Conservation (phyloP, 2,329 filamentous ascomycete species). For the Fusarium cyanostomum region DNA sequence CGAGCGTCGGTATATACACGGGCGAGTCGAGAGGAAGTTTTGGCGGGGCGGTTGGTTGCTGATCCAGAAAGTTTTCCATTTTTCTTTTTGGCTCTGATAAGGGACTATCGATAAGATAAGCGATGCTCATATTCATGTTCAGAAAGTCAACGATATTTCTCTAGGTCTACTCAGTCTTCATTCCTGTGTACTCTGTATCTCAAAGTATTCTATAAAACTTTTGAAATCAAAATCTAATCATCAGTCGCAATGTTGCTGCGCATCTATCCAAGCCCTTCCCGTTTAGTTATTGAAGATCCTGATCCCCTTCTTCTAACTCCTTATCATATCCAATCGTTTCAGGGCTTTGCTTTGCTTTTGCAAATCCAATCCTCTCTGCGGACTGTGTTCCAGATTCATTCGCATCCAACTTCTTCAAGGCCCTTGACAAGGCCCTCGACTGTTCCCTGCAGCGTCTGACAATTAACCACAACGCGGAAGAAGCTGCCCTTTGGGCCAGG, state of each 20-base stretch:
- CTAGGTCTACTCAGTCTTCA: no score
- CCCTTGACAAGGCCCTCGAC: constrained; percentile 64
- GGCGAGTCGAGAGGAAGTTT: constrained; percentile 12
- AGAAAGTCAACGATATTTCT: no score
- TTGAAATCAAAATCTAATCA: constrained; percentile 1
- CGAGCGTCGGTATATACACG: not conserved
- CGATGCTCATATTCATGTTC: not conserved
- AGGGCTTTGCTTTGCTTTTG: no score
- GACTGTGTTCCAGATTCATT: constrained; percentile 11
- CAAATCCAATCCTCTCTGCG: not conserved
- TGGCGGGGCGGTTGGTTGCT: constrained; percentile 26
- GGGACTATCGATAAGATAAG: constrained; percentile 34
- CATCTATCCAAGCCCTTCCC: not conserved
- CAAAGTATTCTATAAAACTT: not conserved
- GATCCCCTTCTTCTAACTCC: not conserved
- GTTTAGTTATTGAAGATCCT: not conserved
- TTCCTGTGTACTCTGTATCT: not conserved
- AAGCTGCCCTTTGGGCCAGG: constrained; percentile 65
- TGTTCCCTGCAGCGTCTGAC: constrained; percentile 62
- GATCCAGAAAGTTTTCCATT: constrained; percentile 31
- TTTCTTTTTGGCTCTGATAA: constrained; percentile 15
- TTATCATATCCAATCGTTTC: not conserved
- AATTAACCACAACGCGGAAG: constrained; percentile 68
- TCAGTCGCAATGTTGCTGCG: not conserved
- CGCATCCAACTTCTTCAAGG: constrained; percentile 57